A percentile compares a stretch with the other conserved stretches of the same genome.
Conservation (phyloP, 352 stramenopile genomes). For the Phytophthora colocasiae region DNA sequence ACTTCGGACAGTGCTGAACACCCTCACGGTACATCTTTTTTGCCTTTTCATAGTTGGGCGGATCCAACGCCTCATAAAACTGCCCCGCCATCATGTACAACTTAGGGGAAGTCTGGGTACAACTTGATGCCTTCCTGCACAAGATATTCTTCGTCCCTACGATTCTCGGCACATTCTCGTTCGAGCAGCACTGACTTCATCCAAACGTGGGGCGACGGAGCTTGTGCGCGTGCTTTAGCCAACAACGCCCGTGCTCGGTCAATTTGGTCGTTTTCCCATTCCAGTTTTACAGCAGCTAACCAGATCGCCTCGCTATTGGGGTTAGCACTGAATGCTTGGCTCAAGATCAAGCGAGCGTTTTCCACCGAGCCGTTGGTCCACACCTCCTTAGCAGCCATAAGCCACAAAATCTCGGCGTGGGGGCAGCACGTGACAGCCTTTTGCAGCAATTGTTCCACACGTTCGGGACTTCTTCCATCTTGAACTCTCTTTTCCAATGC, state of each 20-base stretch:
- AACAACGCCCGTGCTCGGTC: conserved; percentile 90
- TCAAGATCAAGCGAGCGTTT: conserved; percentile 94
- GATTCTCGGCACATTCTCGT: conserved; percentile 78
- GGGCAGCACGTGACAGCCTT: conserved; percentile 95
- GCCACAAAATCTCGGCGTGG: conserved; percentile 97
- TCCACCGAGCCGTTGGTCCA: conserved; percentile 95
- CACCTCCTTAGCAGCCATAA: conserved; percentile 98
- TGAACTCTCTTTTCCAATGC: conserved; percentile 97
- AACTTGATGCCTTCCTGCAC: conserved; percentile 91
- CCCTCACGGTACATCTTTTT: conserved; percentile 94
- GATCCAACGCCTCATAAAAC: conserved; percentile 77
- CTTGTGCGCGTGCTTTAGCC: conserved; percentile 79
- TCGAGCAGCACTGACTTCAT: conserved; percentile 99
- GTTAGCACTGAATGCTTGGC: conserved; percentile 97
- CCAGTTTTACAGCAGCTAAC: conserved; percentile 98
- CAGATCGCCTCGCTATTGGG: conserved; percentile 95
- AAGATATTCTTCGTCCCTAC: conserved; percentile 80
- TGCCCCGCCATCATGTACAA: conserved; percentile 99
- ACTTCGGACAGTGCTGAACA: conserved; percentile 93
- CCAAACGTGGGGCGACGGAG: conserved; percentile 94
- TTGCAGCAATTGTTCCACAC: conserved; percentile 89
- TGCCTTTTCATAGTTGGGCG: conserved; percentile 71
- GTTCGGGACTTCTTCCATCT: conserved; percentile 74
- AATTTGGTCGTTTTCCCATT: conserved; percentile 99
- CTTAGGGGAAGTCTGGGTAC: conserved; percentile 94